Percentiles rank a stretch among this genome's conserved stretches.
Conservation (phyloP, 2,329 filamentous ascomycete genomes). For the Rosellinia necatrix region DNA sequence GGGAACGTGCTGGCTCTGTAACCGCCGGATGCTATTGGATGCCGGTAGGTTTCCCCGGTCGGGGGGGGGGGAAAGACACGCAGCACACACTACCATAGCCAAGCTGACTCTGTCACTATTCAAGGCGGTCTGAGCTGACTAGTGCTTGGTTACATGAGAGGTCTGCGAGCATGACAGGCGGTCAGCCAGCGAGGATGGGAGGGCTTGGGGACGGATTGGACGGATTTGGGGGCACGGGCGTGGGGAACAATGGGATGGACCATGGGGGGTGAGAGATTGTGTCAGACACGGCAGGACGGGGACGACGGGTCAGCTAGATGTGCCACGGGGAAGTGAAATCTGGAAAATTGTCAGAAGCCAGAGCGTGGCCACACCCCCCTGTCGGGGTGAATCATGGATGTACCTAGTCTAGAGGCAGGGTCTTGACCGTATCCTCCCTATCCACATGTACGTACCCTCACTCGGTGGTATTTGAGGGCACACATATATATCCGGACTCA, state of each 20-base stretch:
- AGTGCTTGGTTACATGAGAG: constrained; percentile 34
- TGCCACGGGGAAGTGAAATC: constrained; percentile 30
- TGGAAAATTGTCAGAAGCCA: constrained; percentile 30
- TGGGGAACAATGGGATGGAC: constrained; percentile 27
- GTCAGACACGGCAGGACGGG: constrained; percentile 28
- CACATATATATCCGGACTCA: constrained; percentile 40
- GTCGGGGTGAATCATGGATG: constrained; percentile 29
- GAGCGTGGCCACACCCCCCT: constrained; percentile 23
- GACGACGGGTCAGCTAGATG: constrained; percentile 19
- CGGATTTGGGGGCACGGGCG: constrained; percentile 26
- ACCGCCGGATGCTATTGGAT: constrained; percentile 23
- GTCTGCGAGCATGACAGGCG: constrained; percentile 38
- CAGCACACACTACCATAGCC: constrained; percentile 30
- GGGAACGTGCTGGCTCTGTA: constrained; percentile 20
- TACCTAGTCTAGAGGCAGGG: constrained; percentile 10
- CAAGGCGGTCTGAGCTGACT: constrained; percentile 43
- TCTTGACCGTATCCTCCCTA: constrained; percentile 26
- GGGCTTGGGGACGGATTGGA: constrained; percentile 24
- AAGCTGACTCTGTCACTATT: constrained; percentile 37
- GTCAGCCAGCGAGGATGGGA: constrained; percentile 36
- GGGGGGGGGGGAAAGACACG: constrained; percentile 21
- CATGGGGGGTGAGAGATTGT: constrained; percentile 21
- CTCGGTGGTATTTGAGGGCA: constrained; percentile 19
- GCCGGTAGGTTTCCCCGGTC: constrained; percentile 20
- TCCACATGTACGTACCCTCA: constrained; percentile 27